phyloP scores from a whole-genome alignment of 1,284 basidiomycete species.

The Puccinia novopanici region DNA sequence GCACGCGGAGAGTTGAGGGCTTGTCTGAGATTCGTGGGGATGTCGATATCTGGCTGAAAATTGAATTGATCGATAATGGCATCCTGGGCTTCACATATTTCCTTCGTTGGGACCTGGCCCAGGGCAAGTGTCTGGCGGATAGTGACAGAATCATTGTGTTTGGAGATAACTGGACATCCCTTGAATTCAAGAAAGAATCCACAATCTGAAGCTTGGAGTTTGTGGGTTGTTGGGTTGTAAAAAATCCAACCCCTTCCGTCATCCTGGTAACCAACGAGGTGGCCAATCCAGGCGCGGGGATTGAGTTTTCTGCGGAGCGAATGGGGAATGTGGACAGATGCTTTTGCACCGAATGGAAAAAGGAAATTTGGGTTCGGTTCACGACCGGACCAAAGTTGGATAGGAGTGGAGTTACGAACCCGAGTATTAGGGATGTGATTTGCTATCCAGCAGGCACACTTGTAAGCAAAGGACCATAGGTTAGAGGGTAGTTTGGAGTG shows the following conservation, averaged over 20 bases:
- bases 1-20: neutral
- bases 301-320: neutral
- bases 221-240: neutral
- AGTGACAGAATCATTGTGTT: neutral
- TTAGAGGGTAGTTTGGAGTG: neutral
- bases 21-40: neutral
- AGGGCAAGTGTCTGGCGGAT: neutral
- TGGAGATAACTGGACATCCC: neutral
- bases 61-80: neutral
- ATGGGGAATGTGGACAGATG: neutral
- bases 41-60: neutral
- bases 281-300: too few species aligned
- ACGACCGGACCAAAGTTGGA: neutral
- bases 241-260: conserved; percentile 1
- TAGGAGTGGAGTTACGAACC: neutral
- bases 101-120: neutral
- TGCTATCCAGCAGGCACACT: neutral
- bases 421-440: conserved; percentile 5
- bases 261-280: conserved; percentile 7
- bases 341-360: neutral
- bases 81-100: conserved; percentile 18
- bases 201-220: neutral
- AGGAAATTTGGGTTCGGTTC: too few species aligned
- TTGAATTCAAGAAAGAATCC: conserved; percentile 2
- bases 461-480: conserved; percentile 19